Percentiles rank a stretch among this genome's conserved stretches.
These are phyloP conservation scores for Nakazawaea siamensis DNA, from an alignment of 805 yeast genomes.

Conservation along the genomic window DNA sequence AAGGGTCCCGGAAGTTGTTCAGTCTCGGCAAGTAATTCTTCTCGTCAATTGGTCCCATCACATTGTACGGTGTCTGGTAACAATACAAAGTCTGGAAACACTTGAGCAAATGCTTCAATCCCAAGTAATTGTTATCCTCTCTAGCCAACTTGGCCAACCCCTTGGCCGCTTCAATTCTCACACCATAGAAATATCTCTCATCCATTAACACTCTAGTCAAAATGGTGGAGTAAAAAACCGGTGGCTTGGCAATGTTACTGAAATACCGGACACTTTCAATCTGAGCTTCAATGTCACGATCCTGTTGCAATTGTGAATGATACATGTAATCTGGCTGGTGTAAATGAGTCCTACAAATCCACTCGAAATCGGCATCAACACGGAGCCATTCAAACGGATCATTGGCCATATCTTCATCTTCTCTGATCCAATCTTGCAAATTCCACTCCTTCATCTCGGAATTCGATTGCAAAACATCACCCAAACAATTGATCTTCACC, in stretches of 20 bases:
- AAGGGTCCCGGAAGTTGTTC: slow-evolving; percentile 71
- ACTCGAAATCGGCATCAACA: slow-evolving; percentile 95
- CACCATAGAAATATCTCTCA: slow-evolving; percentile 77
- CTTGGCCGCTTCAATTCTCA: slow-evolving; percentile 77
- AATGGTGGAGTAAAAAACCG: slow-evolving; percentile 62
- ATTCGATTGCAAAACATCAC: slow-evolving; percentile 62
- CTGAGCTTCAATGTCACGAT: slow-evolving; percentile 95
- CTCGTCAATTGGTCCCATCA: slow-evolving; percentile 20
- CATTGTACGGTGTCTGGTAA: slow-evolving; percentile 38
- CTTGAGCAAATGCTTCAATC: slow-evolving; percentile 61
- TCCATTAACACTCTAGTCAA: slow-evolving; percentile 79
- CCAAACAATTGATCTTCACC: slow-evolving; percentile 41
- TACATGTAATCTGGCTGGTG: slow-evolving; percentile 94
- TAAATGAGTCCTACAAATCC: slow-evolving; percentile 79
- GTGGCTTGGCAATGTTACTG: slow-evolving; percentile 50
- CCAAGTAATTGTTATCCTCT: slow-evolving; percentile 55
- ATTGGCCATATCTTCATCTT: slow-evolving; percentile 55
- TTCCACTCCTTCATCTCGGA: slow-evolving; percentile 66
- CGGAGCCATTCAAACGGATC: slow-evolving; percentile 98
- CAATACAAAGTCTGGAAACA: slow-evolving; percentile 69
- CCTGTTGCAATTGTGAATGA: slow-evolving; percentile 88
- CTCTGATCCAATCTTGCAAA: slow-evolving; percentile 58
- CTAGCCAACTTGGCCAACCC: slow-evolving; percentile 67
- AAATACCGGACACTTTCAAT: slow-evolving; percentile 73
- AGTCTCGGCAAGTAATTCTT: slow-evolving; percentile 59